These are phyloP conservation scores for Chrysosporium keratinophilum DNA, from an alignment of 2,329 filamentous ascomycete species.

Conservation along the genomic window DNA sequence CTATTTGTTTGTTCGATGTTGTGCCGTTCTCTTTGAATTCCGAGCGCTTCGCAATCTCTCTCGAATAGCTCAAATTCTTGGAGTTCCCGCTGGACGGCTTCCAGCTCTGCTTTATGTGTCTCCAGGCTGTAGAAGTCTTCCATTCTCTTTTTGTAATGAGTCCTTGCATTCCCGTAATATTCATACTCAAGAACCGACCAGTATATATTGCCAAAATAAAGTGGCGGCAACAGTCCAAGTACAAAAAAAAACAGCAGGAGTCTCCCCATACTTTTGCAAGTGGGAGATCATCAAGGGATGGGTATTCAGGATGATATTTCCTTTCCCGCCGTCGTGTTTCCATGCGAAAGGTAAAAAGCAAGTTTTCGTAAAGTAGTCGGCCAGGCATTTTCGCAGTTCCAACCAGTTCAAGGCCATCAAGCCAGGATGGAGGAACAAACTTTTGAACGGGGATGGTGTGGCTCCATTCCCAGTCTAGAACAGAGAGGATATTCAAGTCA, in stretches of 20 bases:
- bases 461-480: constrained; percentile 12
- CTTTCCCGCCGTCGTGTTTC: not conserved
- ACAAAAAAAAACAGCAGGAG: not conserved
- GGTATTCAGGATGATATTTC: not conserved
- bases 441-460: constrained; percentile 9
- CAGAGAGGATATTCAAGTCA: constrained; percentile 8
- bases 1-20: not conserved
- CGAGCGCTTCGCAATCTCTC: constrained; percentile 2
- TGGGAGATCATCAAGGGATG: not conserved
- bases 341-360: not conserved
- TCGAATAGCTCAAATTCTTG: constrained; percentile 6
- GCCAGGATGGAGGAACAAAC: constrained; percentile 9
- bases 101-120: not conserved
- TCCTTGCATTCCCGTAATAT: constrained; percentile 6
- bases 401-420: not conserved
- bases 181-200: constrained; percentile 6
- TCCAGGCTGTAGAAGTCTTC: constrained; percentile 1
- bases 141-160: not conserved
- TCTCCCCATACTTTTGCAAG: not conserved
- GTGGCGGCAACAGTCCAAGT: constrained; percentile 1
- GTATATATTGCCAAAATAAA: constrained; percentile 8
- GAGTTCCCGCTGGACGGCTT: not conserved
- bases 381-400: not conserved
- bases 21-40: constrained; percentile 3
- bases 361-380: not conserved